A percentile compares a stretch with the other conserved stretches of the same genome.
Evolutionary conservation across 192 early-diverging fungal genomes (phyloP).

Genomic region (Entomortierella chlamydospora): DNA sequence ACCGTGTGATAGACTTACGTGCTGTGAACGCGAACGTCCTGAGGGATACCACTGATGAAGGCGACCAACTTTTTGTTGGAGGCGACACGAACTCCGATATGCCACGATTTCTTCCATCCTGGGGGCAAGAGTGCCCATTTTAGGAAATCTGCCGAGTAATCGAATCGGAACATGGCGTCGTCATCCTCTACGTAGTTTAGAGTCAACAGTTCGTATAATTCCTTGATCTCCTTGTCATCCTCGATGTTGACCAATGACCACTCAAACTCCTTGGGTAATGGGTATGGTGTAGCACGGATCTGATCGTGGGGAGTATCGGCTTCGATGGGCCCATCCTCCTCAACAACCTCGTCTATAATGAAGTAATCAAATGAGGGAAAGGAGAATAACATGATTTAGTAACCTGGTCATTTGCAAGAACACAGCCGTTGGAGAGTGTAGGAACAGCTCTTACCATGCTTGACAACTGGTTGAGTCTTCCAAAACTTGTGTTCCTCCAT

Average conservation of each 20-base stretch:
- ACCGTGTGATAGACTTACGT: too few species aligned
- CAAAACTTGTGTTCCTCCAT: constrained; percentile 90
- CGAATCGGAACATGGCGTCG: constrained; percentile 96
- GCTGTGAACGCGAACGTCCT: constrained; percentile 77
- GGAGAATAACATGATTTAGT: too few species aligned
- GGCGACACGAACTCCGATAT: constrained; percentile 90
- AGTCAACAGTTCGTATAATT: constrained; percentile 90
- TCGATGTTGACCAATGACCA: constrained; percentile 89
- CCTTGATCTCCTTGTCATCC: constrained; percentile 80
- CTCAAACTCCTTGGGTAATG: constrained; percentile 90
- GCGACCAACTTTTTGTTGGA: constrained; percentile 87
- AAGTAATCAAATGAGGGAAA: not conserved
- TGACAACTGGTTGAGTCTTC: constrained; percentile 96
- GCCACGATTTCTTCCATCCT: constrained; percentile 90
- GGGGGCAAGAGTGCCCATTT: constrained; percentile 97
- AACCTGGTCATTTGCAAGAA: too few species aligned
- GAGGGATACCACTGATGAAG: constrained; percentile 96
- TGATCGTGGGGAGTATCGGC: constrained; percentile 76
- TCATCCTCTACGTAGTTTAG: constrained; percentile 98
- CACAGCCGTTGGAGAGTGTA: too few species aligned
- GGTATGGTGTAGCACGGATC: constrained; percentile 84
- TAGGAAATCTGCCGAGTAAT: constrained; percentile 93
- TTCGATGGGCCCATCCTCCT: constrained; percentile 86
- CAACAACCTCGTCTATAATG: constrained; percentile 72
- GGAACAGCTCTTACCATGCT: constrained; percentile 73